Percentiles rank a stretch among this genome's conserved stretches.
phyloP scores from a whole-genome alignment of 768 basidiomycete species.

The Lactarius hengduanensis region DNA sequence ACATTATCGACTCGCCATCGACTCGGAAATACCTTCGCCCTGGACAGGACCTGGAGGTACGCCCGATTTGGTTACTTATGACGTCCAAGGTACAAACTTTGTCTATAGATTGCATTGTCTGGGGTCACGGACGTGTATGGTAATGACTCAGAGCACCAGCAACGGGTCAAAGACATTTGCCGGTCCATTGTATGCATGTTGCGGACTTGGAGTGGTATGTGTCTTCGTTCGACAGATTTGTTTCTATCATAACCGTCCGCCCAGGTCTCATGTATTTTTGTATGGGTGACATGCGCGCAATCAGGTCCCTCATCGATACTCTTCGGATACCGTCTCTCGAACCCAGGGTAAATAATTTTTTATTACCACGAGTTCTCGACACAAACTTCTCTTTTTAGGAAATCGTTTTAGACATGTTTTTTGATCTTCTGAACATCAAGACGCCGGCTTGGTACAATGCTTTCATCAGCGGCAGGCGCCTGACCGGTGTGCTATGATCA shows the following conservation, averaged over 20 bases:
- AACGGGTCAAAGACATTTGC: slow-evolving; percentile 74
- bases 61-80: slow-evolving; percentile 23
- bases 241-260: not conserved
- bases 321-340: slow-evolving; percentile 86
- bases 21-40: slow-evolving; percentile 75
- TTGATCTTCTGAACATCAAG: slow-evolving; percentile 88
- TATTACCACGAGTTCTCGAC: not conserved
- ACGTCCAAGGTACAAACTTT: slow-evolving; percentile 4
- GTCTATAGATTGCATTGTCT: slow-evolving; percentile 70
- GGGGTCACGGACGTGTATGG: slow-evolving; percentile 93
- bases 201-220: slow-evolving; percentile 90
- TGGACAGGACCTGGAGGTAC: slow-evolving; percentile 87
- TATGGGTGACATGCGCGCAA: slow-evolving; percentile 82
- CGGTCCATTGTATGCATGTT: slow-evolving; percentile 81
- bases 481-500: slow-evolving; percentile 63
- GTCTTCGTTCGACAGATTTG: not conserved
- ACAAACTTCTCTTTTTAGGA: slow-evolving; percentile 52
- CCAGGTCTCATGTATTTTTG: slow-evolving; percentile 90
- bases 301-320: slow-evolving; percentile 80
- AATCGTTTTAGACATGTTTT: slow-evolving; percentile 90
- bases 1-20: slow-evolving; percentile 81
- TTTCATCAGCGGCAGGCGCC: slow-evolving; percentile 82
- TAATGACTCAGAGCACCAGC: slow-evolving; percentile 72
- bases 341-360: slow-evolving; percentile 57
- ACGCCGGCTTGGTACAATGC: slow-evolving; percentile 91